These are phyloP conservation scores for Taxillus chinensis DNA, from an alignment of 164 flowering plant genomes.

Conservation along the genomic window DNA sequence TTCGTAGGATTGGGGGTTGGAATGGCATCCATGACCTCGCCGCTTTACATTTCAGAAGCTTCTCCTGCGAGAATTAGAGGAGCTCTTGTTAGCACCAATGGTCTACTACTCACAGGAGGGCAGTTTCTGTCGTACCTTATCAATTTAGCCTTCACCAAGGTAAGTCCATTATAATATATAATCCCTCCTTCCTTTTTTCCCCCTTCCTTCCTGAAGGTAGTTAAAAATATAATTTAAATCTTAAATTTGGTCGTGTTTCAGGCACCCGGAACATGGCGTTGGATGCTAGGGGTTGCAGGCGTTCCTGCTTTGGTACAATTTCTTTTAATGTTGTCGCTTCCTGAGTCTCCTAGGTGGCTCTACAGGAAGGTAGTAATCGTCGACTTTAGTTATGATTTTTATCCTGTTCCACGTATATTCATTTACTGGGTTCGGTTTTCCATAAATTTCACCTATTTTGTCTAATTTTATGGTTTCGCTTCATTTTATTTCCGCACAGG, in stretches of 20 bases:
- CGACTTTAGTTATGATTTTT: neutral
- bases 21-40: conserved; percentile 90
- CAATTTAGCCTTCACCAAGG: conserved; percentile 67
- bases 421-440: too few relatives aligned
- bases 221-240: too few relatives aligned
- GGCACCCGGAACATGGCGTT: conserved; percentile 66
- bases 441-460: too few relatives aligned
- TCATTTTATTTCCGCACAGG: conserved; percentile 19
- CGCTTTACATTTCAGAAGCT: conserved; percentile 82
- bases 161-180: conserved; percentile 4
- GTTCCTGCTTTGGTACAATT: conserved; percentile 69
- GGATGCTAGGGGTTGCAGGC: conserved; percentile 93
- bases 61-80: conserved; percentile 88
- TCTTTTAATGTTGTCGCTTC: conserved; percentile 57
- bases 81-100: conserved; percentile 79
- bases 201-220: too few relatives aligned
- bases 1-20: conserved; percentile 84
- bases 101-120: conserved; percentile 75
- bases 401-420: too few relatives aligned
- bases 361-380: conserved; percentile 43
- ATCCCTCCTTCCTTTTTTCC: too few relatives aligned
- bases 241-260: neutral
- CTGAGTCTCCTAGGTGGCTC: conserved; percentile 94
- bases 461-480: too few relatives aligned
- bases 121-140: conserved; percentile 71